Conservation (phyloP, 2,329 filamentous ascomycete genomes). For the Arthroderma sp. region DNA sequence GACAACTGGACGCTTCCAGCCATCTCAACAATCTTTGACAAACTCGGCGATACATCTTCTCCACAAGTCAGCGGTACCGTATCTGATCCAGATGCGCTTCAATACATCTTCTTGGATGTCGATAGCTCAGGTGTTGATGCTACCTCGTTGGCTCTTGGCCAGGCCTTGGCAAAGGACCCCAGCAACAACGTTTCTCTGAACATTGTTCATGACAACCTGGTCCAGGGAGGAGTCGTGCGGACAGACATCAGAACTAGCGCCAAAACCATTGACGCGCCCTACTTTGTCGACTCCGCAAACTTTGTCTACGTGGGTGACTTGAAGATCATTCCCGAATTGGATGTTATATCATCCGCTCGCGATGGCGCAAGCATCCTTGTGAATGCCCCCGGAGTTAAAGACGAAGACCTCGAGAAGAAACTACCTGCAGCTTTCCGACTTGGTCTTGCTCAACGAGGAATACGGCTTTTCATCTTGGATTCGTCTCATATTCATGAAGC, state of each 20-base stretch:
- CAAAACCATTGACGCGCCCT: constrained; percentile 73
- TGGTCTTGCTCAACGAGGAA: constrained; percentile 53
- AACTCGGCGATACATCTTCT: constrained; percentile 30
- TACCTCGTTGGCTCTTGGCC: constrained; percentile 49
- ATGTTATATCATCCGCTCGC: constrained; percentile 59
- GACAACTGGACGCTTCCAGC: constrained; percentile 47
- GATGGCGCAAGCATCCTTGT: constrained; percentile 59
- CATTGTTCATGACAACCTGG: constrained; percentile 48
- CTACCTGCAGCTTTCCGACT: constrained; percentile 59
- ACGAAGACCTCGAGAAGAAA: constrained; percentile 80
- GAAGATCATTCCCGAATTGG: constrained; percentile 64
- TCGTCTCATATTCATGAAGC: constrained; percentile 53
- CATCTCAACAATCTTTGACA: constrained; percentile 33
- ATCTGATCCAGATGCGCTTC: constrained; percentile 47
- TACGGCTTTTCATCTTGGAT: constrained; percentile 66
- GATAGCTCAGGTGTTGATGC: constrained; percentile 57
- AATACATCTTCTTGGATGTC: constrained; percentile 90
- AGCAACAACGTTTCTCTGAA: constrained; percentile 48
- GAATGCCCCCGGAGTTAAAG: constrained; percentile 64
- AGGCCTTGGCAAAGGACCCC: constrained; percentile 48
- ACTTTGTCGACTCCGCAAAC: constrained; percentile 66
- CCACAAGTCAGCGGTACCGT: constrained; percentile 21
- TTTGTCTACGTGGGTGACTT: constrained; percentile 66
- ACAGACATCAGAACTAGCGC: constrained; percentile 75
- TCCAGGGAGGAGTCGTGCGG: constrained; percentile 63